Percentiles rank a stretch among this genome's conserved stretches.
phyloP scores from a whole-genome alignment of 2,329 filamentous ascomycete genomes.

The Xylaria polymorpha region DNA sequence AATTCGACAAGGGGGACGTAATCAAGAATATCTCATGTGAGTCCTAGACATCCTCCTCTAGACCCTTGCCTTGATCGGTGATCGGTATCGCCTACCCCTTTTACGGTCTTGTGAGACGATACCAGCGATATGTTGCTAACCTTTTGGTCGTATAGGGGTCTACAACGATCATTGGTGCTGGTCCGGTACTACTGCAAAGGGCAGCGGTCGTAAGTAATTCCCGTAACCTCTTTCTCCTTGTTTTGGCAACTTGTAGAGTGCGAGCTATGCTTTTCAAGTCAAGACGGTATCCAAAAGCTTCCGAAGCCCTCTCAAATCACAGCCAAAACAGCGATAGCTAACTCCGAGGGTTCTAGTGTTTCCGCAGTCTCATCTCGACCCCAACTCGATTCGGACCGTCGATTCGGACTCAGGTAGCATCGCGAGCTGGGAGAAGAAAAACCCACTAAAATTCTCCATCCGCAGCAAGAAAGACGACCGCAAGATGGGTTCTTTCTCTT shows the following conservation, averaged over 20 bases:
- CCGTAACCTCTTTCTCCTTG: too few relatives aligned
- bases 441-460: conserved; percentile 46
- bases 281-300: too few relatives aligned
- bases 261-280: too few relatives aligned
- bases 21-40: conserved; percentile 68
- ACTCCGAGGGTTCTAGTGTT: conserved; percentile 38
- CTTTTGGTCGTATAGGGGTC: conserved; percentile 42
- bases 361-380: conserved; percentile 51
- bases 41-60: conserved; percentile 22
- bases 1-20: conserved; percentile 73
- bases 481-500: conserved; percentile 39
- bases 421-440: conserved; percentile 49
- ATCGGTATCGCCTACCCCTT: neutral
- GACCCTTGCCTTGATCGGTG: neutral
- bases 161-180: conserved; percentile 30
- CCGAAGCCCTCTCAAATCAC: too few relatives aligned
- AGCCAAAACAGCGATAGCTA: too few relatives aligned
- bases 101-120: neutral
- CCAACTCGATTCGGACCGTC: conserved; percentile 43
- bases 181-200: too few relatives aligned
- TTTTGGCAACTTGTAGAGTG: too few relatives aligned
- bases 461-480: conserved; percentile 43
- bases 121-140: conserved; percentile 27
- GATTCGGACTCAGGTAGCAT: conserved; percentile 46
- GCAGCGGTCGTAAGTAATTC: too few relatives aligned